Percentiles rank a stretch among this genome's conserved stretches.
phyloP scores from a whole-genome alignment of 305 asterid species.

The Fraxinus dipetala region DNA sequence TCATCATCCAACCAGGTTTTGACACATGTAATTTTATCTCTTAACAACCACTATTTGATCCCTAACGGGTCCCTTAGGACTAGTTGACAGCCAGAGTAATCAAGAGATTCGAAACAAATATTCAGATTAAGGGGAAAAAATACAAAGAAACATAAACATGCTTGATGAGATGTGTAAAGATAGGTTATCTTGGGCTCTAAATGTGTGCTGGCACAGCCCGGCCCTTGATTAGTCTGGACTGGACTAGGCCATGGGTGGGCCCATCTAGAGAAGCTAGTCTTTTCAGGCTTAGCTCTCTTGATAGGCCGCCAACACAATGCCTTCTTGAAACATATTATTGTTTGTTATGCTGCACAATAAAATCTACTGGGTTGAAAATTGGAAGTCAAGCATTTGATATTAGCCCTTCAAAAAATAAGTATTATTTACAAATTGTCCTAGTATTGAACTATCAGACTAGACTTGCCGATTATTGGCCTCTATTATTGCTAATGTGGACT shows the following conservation, averaged over 20 bases:
- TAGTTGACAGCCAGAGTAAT: background rate
- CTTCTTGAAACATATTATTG: background rate
- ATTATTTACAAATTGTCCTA: slow-evolving; percentile 32
- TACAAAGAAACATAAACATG: background rate
- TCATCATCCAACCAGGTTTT: slow-evolving; percentile 50
- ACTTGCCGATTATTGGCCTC: slow-evolving; percentile 26
- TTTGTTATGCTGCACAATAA: background rate
- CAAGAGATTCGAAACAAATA: background rate
- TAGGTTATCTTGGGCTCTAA: background rate
- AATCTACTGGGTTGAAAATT: background rate
- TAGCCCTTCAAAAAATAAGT: slow-evolving; percentile 20
- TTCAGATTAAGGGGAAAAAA: background rate
- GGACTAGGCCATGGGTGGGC: background rate
- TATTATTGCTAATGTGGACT: slow-evolving; percentile 37
- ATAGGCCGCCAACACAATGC: background rate
- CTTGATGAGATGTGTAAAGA: background rate
- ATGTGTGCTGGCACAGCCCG: background rate
- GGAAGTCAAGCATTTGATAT: slow-evolving; percentile 21
- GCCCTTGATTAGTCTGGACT: background rate
- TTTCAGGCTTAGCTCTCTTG: background rate
- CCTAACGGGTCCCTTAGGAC: background rate
- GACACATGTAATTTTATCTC: slow-evolving; percentile 50
- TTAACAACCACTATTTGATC: slow-evolving; percentile 23
- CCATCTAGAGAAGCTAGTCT: background rate
- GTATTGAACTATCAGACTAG: slow-evolving; percentile 25